Percentiles rank a stretch among this genome's conserved stretches.
Evolutionary conservation across 176 grass and related monocot genomes (phyloP).

Genomic region (Pontederia paniculata): DNA sequence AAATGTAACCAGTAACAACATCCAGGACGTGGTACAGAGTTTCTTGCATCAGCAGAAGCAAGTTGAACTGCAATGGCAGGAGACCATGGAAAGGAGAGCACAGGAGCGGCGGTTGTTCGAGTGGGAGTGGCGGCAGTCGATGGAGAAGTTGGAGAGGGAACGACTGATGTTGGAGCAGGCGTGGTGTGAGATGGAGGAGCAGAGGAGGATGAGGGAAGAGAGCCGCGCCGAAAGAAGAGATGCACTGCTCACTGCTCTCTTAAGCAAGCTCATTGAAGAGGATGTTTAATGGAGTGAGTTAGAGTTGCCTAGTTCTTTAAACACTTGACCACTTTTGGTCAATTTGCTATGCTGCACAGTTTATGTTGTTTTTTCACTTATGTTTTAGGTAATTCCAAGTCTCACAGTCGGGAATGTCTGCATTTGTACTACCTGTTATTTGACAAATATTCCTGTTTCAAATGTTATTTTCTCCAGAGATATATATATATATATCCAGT

Average conservation of each 20-base stretch:
- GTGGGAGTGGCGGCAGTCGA: constrained; percentile 64
- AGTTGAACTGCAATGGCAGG: constrained; percentile 49
- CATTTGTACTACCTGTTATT: too few relatives aligned
- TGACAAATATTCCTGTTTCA: too few relatives aligned
- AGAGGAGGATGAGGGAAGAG: constrained; percentile 73
- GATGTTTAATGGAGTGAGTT: constrained; percentile 29
- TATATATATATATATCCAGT: too few relatives aligned
- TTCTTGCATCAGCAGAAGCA: constrained; percentile 75
- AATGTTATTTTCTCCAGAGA: too few relatives aligned
- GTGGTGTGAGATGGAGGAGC: constrained; percentile 76
- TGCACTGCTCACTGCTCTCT: constrained; percentile 38
- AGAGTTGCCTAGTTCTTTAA: too few relatives aligned
- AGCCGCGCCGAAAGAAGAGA: constrained; percentile 54
- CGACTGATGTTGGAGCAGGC: constrained; percentile 61
- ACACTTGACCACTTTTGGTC: neutral
- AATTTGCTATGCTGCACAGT: neutral
- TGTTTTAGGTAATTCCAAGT: too few relatives aligned
- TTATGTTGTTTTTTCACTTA: neutral
- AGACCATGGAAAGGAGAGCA: constrained; percentile 50
- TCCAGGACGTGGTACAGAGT: constrained; percentile 49
- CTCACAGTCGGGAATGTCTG: too few relatives aligned
- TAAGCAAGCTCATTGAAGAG: constrained; percentile 56
- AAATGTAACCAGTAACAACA: neutral
- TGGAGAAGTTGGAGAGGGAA: constrained; percentile 77
- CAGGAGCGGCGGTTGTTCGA: constrained; percentile 58